phyloP scores from a whole-genome alignment of 768 basidiomycete species.

The Artomyces pyxidatus region DNA sequence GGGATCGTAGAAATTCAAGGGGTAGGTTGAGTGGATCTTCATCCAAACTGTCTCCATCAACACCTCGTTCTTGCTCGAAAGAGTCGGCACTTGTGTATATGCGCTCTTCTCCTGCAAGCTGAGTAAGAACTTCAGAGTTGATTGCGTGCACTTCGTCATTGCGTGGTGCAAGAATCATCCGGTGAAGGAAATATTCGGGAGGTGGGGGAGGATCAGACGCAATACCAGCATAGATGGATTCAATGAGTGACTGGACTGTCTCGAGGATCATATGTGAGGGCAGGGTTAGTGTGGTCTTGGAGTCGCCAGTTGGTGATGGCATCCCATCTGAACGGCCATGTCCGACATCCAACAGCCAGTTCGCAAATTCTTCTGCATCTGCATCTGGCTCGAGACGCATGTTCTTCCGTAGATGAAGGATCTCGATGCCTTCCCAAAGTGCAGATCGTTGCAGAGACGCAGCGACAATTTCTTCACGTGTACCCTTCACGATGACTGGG shows the following conservation, averaged over 20 bases:
- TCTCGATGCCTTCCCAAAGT: constrained; percentile 29
- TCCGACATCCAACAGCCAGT: constrained; percentile 31
- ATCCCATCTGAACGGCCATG: too few relatives aligned
- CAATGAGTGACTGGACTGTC: constrained; percentile 18
- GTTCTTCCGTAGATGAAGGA: constrained; percentile 30
- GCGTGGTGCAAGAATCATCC: constrained; percentile 27
- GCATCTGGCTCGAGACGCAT: constrained; percentile 30
- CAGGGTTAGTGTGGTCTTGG: constrained; percentile 20
- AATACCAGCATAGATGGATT: constrained; percentile 20
- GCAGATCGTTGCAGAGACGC: constrained; percentile 28
- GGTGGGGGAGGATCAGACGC: constrained; percentile 5
- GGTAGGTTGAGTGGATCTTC: constrained; percentile 20
- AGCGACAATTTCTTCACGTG: constrained; percentile 29
- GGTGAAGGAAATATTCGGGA: constrained; percentile 28
- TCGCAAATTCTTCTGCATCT: constrained; percentile 25
- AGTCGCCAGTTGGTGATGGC: too few relatives aligned
- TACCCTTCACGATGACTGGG: constrained; percentile 33
- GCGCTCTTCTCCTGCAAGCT: constrained; percentile 15
- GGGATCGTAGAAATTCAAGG: constrained; percentile 30
- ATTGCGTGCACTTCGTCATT: constrained; percentile 31
- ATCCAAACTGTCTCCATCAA: background rate
- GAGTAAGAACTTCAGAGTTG: constrained; percentile 15
- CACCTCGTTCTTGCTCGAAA: background rate
- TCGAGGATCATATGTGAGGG: constrained; percentile 23
- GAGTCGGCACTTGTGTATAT: constrained; percentile 16